Evolutionary conservation across 2,329 filamentous ascomycete species (phyloP), one percentile per base, ranked within the genome.

Genomic region (Simplicillium aogashimaense): DNA sequence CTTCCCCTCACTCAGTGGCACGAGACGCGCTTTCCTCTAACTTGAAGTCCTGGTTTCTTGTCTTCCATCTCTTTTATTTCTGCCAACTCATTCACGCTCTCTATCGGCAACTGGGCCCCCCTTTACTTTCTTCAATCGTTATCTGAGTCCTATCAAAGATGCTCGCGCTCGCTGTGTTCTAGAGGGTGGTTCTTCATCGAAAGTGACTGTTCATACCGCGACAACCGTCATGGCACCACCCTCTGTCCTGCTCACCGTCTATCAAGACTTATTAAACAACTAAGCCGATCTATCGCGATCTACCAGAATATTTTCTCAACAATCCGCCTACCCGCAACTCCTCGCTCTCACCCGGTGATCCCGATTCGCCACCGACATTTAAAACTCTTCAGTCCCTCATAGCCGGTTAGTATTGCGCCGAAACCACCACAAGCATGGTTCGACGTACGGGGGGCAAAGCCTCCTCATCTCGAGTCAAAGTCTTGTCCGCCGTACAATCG

Each of bases 171-270:
- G 63, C 63, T 69, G 64, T 63, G 45, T 67, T 67, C 48, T 76
- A 72, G 67, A 72, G 69, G 69, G 70, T 74, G 69, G 70, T 60
- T 56, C 55, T 63, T 56, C 46, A 47, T 49, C 40, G 41, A 43
- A 31, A 25, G 33, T 32, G 53, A 32, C 30, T 12, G 15, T 15
- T 32, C 30, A n/a, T 13, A 51, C 61, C 56, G 60, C 58, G 56
- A 56, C 55, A 52, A 61, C 66, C 63, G 62, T 64, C 58, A 76
- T 76, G 74, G 72, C 64, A 70, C 68, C 70, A 71, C 69, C 69
- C 67, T 73, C 69, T 56, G 57, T 16, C 18, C 29, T 39, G 7
- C 8, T 10, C 54, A 56, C 59, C 52, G 55, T 57, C 43, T 41
- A 54, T 45, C 41, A 43, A 55, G 48, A 48, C 40, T 29, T 36